A percentile compares a stretch with the other conserved stretches of the same genome.
phyloP scores from a whole-genome alignment of 495 filamentous ascomycete genomes.

The Hypoxylon subgilvum region DNA sequence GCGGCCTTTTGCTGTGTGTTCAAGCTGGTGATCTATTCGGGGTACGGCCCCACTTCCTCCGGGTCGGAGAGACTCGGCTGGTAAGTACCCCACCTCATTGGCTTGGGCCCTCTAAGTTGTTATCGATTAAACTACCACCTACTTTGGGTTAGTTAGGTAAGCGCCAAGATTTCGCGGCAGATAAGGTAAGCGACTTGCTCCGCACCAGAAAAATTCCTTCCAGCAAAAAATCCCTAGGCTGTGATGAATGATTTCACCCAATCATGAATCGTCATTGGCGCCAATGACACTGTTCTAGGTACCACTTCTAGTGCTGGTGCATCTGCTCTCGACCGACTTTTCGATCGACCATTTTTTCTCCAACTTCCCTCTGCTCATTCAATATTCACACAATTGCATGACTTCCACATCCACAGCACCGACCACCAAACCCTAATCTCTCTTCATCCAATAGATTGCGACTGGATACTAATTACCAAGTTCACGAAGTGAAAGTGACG shows the following conservation, averaged over 20 bases:
- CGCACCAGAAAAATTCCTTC: constrained; percentile 39
- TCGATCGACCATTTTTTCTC: constrained; percentile 8
- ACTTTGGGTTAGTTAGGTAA: constrained; percentile 4
- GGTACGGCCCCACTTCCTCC: too few species aligned
- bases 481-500: too few species aligned
- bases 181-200: constrained; percentile 35
- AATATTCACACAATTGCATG: neutral
- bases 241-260: constrained; percentile 13
- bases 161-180: constrained; percentile 42
- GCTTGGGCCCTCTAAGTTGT: too few species aligned
- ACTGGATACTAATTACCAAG: too few species aligned
- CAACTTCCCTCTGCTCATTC: neutral
- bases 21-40: too few species aligned
- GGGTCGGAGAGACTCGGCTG: too few species aligned
- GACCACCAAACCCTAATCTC: neutral
- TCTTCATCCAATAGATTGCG: too few species aligned
- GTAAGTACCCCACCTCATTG: too few species aligned
- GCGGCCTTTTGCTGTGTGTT: too few species aligned
- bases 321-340: constrained; percentile 21
- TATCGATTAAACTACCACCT: constrained; percentile 4
- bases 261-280: constrained; percentile 16
- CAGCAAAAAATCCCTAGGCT: constrained; percentile 37
- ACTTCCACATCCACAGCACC: neutral
- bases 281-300: too few species aligned
- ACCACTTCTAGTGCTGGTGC: constrained; percentile 5